These are phyloP conservation scores for Ganoderma boninense DNA, from an alignment of 1,284 basidiomycete species.

Conservation along the genomic window DNA sequence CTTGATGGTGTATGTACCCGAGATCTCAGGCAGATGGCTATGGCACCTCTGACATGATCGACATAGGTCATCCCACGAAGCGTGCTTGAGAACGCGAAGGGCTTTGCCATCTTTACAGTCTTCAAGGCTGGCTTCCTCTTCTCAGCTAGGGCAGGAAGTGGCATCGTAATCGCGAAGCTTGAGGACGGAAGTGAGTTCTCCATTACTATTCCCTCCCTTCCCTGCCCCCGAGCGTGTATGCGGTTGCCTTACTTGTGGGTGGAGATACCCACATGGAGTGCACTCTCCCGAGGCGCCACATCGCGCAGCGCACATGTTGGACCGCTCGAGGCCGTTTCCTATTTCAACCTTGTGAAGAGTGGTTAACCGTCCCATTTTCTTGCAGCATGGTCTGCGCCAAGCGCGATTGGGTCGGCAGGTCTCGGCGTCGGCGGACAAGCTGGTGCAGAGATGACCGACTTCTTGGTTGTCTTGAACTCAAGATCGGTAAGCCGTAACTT, in stretches of 20 bases:
- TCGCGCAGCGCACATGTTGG: not conserved
- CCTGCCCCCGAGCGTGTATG: conserved; percentile 9
- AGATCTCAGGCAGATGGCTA: not conserved
- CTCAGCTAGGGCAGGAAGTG: conserved; percentile 86
- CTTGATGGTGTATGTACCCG: conserved; percentile 64
- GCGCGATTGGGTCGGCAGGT: conserved; percentile 95
- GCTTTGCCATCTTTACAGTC: conserved; percentile 86
- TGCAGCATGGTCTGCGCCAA: conserved; percentile 91
- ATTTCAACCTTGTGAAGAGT: not conserved
- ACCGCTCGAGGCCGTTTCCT: not conserved
- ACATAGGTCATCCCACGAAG: conserved; percentile 70
- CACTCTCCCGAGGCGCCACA: not conserved
- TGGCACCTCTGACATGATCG: conserved; percentile 8
- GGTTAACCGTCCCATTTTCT: conserved; percentile 10
- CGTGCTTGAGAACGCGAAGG: conserved; percentile 79
- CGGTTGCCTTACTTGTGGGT: not conserved
- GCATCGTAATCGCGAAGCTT: conserved; percentile 90
- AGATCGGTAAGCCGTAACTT: conserved; percentile 59
- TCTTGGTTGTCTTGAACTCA: conserved; percentile 92
- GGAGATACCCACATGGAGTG: not conserved
- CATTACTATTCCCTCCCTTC: not conserved
- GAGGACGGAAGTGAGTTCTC: conserved; percentile 80
- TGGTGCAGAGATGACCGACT: conserved; percentile 94
- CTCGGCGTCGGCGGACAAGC: conserved; percentile 88
- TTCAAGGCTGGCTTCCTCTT: conserved; percentile 84